A percentile compares a stretch with the other conserved stretches of the same genome.
These are phyloP conservation scores for Syzygium aromaticum DNA, from an alignment of 345 rosid genomes.

Conservation along the genomic window DNA sequence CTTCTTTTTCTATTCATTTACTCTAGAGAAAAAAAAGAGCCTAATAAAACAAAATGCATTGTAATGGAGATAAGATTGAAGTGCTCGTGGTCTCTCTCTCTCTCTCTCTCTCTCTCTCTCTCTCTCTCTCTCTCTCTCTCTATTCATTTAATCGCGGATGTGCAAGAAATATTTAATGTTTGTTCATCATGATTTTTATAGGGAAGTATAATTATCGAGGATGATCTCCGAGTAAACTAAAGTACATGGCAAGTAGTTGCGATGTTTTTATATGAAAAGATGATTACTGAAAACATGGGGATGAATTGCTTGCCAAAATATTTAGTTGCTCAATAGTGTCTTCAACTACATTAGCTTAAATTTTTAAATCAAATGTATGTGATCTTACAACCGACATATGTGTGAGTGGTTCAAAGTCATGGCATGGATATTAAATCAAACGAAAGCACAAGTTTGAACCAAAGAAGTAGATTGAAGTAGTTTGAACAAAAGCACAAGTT, in stretches of 20 bases:
- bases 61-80: not conserved
- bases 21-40: not conserved
- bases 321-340: not conserved
- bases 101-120: not conserved
- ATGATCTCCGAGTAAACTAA: not conserved
- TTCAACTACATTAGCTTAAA: not conserved
- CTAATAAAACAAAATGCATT: constrained; percentile 1
- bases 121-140: not conserved
- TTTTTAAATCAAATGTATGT: too few relatives aligned
- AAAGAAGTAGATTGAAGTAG: not conserved
- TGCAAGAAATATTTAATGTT: not conserved
- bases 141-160: not conserved
- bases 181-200: not conserved
- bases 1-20: not conserved
- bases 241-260: not conserved
- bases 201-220: not conserved
- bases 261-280: not conserved
- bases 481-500: not conserved
- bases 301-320: not conserved
- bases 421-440: not conserved
- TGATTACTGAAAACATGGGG: not conserved
- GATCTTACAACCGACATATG: not conserved
- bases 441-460: not conserved
- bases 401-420: not conserved
- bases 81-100: not conserved